Percentiles rank a stretch among this genome's conserved stretches.
These are phyloP conservation scores for Auriculariales sp. DNA, from an alignment of 768 basidiomycete genomes.

Conservation along the genomic window DNA sequence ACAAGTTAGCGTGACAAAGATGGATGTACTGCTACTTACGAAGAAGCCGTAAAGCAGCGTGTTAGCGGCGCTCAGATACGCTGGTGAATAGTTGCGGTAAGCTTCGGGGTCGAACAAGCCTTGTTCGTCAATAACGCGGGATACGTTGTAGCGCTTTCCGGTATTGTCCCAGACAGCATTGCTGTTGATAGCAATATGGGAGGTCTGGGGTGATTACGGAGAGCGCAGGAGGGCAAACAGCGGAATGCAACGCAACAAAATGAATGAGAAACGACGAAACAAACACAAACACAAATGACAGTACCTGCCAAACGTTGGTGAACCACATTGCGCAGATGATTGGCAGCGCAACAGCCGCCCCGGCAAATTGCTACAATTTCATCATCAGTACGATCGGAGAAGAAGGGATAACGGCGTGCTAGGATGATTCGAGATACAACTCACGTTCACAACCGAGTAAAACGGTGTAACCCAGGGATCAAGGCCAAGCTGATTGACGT, in stretches of 20 bases:
- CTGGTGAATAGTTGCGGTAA: slow-evolving; percentile 11
- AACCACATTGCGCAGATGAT: slow-evolving; percentile 15
- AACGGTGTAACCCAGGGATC: neutral
- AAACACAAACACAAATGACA: no score
- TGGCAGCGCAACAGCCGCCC: slow-evolving; percentile 8
- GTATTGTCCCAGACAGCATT: slow-evolving; percentile 26
- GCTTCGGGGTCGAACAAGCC: slow-evolving; percentile 4
- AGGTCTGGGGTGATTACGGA: no score
- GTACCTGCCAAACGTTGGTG: slow-evolving; percentile 26
- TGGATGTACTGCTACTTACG: neutral
- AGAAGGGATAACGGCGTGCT: neutral
- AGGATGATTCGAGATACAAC: neutral
- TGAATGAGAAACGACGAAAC: no score
- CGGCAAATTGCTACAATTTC: neutral
- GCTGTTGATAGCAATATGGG: no score
- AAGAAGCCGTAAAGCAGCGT: neutral
- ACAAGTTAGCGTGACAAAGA: slow-evolving; percentile 25
- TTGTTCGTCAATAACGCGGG: slow-evolving; percentile 20
- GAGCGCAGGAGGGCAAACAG: no score
- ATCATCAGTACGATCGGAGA: no score
- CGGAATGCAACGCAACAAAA: no score
- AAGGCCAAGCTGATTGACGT: slow-evolving; percentile 15
- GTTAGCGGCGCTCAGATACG: slow-evolving; percentile 15
- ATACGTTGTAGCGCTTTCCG: slow-evolving; percentile 25
- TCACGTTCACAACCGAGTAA: neutral